Base-by-base conservation (phyloP, 768 basidiomycete genomes). In the Lactifluus pinguis region DNA sequence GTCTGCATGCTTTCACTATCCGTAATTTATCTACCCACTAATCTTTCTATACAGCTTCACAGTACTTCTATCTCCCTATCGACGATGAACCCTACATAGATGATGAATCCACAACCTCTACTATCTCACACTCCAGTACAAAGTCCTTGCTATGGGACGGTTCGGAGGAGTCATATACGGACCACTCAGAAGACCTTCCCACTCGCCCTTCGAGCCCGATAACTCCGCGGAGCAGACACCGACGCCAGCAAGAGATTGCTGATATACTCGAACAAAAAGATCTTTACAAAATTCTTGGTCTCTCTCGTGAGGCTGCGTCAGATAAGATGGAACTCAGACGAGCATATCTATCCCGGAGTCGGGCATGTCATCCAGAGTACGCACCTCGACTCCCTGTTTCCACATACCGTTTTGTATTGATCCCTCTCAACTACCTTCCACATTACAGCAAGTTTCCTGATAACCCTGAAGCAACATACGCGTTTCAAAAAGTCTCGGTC, bases 401-500 rank as follows among this genome's bases (percentile, higher is more conserved):
- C 10, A 19, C 38, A 13, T n/a, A n/a, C 3, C 13, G 41, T 21
- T 13, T 6, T 53, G 15, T 42, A 41, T 61, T 34, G 38, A 39
- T 39, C 14, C 13, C 17, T 42, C 11, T 14, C 53, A 29, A 13
- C 44, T 10, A 9, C 1, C 25, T 29, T 49, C 21, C 36, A 34
- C 13, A 11, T 13, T 2, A 11, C 57, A 93, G 92, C 69, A 93
- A 92, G 76, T 92, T 88, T 65, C 88, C 89, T 2, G 71, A 81
- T 64, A 84, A 86, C 68, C 83, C 86, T 5, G 80, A 85, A 49
- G 87, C 92, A 17, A 94, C 92, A 0, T 76, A 81, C 19, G 92
- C 92, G 0, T 94, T 94, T 70, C 92, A 94, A 69, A 88, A 87
- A 66, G 86, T 94, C 4, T 86, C 88, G 6, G 82, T 90, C 15